Base-by-base conservation (phyloP, 176 grass and related monocot genomes). In the Hordeum marinum region DNA sequence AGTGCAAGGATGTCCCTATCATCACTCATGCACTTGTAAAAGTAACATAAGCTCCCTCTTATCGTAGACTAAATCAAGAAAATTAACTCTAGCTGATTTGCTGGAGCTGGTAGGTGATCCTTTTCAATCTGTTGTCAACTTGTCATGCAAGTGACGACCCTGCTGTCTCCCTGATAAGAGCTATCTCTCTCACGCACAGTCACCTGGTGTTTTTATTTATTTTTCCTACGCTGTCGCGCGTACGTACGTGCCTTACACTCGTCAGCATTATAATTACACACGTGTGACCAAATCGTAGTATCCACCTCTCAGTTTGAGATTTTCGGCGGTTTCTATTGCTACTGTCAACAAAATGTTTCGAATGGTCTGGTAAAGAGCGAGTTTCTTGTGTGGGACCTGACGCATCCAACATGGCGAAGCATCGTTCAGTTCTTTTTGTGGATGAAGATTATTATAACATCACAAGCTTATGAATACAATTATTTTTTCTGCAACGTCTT, bases 61-160 rank as follows among this genome's bases (percentile, higher is more conserved):
- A 75, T 75, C 45, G 75, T 75, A 4, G 29, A 82, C 25, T 7
- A 4, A 4, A 55, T 68, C 3, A 2, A 54, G 5, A 20, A 72
- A 72, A 73, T 48, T 15, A 54, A 37, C 29, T 80, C 62, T 43
- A 34, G 7, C 15, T 73, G 7, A 52, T 41, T 64, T 27, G 45
- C 32, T 55, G 68, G 87, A 80, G 76, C 80, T 76, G 77, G 77
- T 76, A 69, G 39, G 45, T 41, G 76, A 69, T 85, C 82, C 63
- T 81, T 85, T 81, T 85, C 87, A 69, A 81, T 40, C 69, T 17
- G 15, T 61, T 61, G 68, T 76, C 35, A 37, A 74, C 42, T 74
- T 74, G 8, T 74, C 2, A 74, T 57, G 54, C 54, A 57, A 18
- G 48, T 52, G 77, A 68, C 60, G 29, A 20, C 66, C 32, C 32